Base-by-base conservation (phyloP, 805 yeast genomes). In the Wilhelminamyces savonicus region DNA sequence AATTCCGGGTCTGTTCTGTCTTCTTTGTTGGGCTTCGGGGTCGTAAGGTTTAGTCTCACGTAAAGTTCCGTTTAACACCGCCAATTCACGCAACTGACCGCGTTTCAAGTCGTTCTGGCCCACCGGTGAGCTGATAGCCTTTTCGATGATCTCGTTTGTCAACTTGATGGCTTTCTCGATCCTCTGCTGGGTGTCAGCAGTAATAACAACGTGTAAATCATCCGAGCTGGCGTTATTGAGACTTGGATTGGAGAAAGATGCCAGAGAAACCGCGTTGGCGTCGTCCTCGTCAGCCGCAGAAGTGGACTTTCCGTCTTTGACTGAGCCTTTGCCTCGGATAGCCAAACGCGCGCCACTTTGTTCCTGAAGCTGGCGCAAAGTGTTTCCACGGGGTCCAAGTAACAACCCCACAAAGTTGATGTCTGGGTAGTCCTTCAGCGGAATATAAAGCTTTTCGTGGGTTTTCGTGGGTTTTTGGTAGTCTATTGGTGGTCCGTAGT, bases 341-440 rank as follows among this genome's bases (percentile, higher is more conserved):
- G 88, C 94, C 35, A 92, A 81, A 41, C 71, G 75, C 12, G 97
- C 96, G 1, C 95, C 95, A 23, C 94, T 80, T 28, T 81, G 78
- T 17, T 74, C 78, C 50, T 90, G 94, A 55, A 94, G 59, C 43
- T 76, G 74, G 36, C 83, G 74, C 44, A 90, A 59, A 0, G 96
- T 90, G 44, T 82, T 81, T 15, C 97, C 99, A 64, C 99, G 78
- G 19, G 99, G 98, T 0, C 99, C 99, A 28, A 92, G 56, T 13
- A 92, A 59, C 30, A 82, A 66, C 0, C 99, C 99, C 30, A 92
- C 83, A 50, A 90, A 90, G 57, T 92, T 92, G 43, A 92, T 80
- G 29, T 82, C 90, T 0, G 97, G 97, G 58, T 86, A 80, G 36
- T 85, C 90, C 23, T 77, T 71, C 3, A 76, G 83, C 1, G 97